Evolutionary conservation across 768 basidiomycete species (phyloP).

Genomic region (Mycena albidolilacea): DNA sequence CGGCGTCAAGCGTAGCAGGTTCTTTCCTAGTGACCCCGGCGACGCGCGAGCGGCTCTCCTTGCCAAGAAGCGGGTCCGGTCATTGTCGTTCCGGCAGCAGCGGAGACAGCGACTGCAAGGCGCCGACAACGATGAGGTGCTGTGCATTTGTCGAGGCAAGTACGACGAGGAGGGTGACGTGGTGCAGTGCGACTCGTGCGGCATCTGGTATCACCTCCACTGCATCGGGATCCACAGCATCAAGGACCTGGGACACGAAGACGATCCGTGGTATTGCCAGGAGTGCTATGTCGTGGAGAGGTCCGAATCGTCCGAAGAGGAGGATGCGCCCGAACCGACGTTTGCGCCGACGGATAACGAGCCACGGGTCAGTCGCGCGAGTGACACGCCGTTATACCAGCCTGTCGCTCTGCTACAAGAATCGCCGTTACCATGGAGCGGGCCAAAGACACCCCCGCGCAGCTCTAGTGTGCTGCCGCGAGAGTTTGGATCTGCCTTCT

Average conservation of each 20-base stretch:
- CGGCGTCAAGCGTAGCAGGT: constrained; percentile 48
- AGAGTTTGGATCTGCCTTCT: constrained; percentile 46
- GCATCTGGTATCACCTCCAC: constrained; percentile 85
- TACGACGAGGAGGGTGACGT: constrained; percentile 76
- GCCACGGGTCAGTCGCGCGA: constrained; percentile 52
- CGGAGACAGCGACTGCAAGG: constrained; percentile 54
- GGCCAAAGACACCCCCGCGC: constrained; percentile 43
- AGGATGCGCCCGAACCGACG: constrained; percentile 70
- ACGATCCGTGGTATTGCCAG: constrained; percentile 86
- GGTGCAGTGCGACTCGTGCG: constrained; percentile 87
- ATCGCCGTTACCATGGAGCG: constrained; percentile 67
- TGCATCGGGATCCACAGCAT: constrained; percentile 82
- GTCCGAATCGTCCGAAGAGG: constrained; percentile 56
- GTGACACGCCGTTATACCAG: constrained; percentile 75
- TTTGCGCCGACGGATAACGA: constrained; percentile 78
- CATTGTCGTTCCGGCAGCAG: constrained; percentile 68
- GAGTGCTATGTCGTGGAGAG: constrained; percentile 64
- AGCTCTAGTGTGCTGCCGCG: constrained; percentile 26
- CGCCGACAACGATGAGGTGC: constrained; percentile 61
- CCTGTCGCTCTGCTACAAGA: constrained; percentile 59
- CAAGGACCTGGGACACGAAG: constrained; percentile 78
- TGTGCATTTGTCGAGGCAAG: constrained; percentile 77
- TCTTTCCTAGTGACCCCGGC: constrained; percentile 77
- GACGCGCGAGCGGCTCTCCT: constrained; percentile 83
- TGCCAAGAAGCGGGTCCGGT: constrained; percentile 78